A percentile compares a stretch with the other conserved stretches of the same genome.
phyloP scores from a whole-genome alignment of 2,329 filamentous ascomycete species.

The Fragosphaeria purpurea region DNA sequence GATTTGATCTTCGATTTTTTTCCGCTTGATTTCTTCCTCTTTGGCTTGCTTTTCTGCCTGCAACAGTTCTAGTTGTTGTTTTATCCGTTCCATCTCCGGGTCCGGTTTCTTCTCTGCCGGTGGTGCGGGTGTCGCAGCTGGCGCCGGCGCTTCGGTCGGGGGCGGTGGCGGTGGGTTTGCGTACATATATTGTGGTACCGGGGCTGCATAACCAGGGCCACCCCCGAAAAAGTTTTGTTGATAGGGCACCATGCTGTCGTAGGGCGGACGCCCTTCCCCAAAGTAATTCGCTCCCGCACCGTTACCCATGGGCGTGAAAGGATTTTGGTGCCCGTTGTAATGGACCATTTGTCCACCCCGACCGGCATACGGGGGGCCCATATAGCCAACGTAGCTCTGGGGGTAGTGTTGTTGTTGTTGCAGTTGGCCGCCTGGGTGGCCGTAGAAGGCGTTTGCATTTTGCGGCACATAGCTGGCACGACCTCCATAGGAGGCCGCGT shows the following conservation, averaged over 20 bases:
- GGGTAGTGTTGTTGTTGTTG: constrained; percentile 29
- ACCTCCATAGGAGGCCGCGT: constrained; percentile 27
- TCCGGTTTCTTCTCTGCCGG: constrained; percentile 30
- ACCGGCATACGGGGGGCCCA: constrained; percentile 24
- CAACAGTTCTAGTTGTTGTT: constrained; percentile 46
- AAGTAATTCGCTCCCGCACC: constrained; percentile 32
- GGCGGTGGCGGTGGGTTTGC: constrained; percentile 31
- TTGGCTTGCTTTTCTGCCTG: constrained; percentile 35
- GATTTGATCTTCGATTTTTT: constrained; percentile 32
- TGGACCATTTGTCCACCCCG: constrained; percentile 34
- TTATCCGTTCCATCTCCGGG: constrained; percentile 50
- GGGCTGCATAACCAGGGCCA: constrained; percentile 19
- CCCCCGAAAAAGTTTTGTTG: constrained; percentile 25
- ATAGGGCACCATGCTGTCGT: constrained; percentile 41
- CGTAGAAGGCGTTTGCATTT: constrained; percentile 18
- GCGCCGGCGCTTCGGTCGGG: constrained; percentile 29
- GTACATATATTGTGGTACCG: constrained; percentile 30
- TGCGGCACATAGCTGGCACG: constrained; percentile 23
- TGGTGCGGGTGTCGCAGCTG: constrained; percentile 29
- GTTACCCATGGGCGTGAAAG: constrained; percentile 33
- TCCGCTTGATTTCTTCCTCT: constrained; percentile 34
- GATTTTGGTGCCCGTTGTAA: constrained; percentile 30
- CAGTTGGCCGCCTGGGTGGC: constrained; percentile 11
- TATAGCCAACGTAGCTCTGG: constrained; percentile 38
- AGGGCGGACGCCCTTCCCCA: constrained; percentile 28